Base-by-base conservation (phyloP, 129 eudicot genomes). In the Dittrichia graveolens region DNA sequence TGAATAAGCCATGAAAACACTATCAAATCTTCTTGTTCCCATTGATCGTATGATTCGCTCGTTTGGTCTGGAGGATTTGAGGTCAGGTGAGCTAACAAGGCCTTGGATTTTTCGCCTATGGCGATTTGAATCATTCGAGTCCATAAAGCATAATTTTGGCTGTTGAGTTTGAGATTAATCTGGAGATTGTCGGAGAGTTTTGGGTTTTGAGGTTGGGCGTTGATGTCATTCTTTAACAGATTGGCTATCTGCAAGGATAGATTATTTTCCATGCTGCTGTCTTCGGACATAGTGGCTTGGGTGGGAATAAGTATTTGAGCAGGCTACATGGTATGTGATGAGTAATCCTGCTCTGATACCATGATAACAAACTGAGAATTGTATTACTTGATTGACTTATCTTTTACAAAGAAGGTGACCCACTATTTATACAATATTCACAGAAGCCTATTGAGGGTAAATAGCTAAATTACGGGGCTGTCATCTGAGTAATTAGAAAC, bases 251-350 rank as follows among this genome's bases (percentile, higher is more conserved):
- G 66, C 4, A 39, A 1, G 5, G 66, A 61, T 61, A 61, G 37
- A 13, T 38, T 31, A 12, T 19, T 37, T 13, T 4, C 47, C 9
- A 10, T 13, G 46, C 12, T 61, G 44, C 46, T 24, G 19, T 39
- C 66, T 61, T 13, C 66, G 19, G 66, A 13, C 66, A 37, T 61
- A 31, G 19, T 61, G 13, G 66, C 66, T 61, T 16, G 42, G 65
- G 11, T 31, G 10, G 54, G 5, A 48, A 10, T 10, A 2, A 12
- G 14, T 9, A 48, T 0, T 11, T 5, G 5, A 9, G 13, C 14
- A 12, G 13, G 13, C 2, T 12, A 48, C 4, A 48, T 10, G 54
- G 54, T 48, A 48, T 24, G 14, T 54, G 31, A 54, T 24, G 31
- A 24, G 34, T 34, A 15, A 54, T 4, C 60, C 60, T 16, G 31